Evolutionary conservation across 2,329 filamentous ascomycete species (phyloP).

Genomic region (Albophoma yamanashiensis): DNA sequence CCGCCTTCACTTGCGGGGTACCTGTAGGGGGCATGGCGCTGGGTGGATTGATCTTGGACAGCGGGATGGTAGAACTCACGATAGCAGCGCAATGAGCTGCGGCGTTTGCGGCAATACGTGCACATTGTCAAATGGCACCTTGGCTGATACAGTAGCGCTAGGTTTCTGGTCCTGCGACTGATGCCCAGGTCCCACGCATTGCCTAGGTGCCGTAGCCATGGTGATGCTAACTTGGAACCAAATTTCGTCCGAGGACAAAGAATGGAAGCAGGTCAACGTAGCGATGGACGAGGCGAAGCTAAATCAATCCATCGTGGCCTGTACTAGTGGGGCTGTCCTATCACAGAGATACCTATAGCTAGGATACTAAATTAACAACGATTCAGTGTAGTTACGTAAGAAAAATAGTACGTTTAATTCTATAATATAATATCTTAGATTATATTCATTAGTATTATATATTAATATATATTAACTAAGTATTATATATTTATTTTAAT

Average conservation of each 20-base stretch:
- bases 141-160: constrained; percentile 77
- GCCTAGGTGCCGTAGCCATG: constrained; percentile 24
- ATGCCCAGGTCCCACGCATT: constrained; percentile 74
- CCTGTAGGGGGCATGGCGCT: neutral
- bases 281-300: neutral
- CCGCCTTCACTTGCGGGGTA: neutral
- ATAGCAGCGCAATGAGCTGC: constrained; percentile 92
- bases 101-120: constrained; percentile 86
- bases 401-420: too few relatives aligned
- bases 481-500: too few relatives aligned
- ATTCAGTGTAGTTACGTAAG: too few relatives aligned
- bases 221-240: neutral
- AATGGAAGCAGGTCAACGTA: neutral
- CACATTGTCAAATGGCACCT: constrained; percentile 75
- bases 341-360: too few relatives aligned
- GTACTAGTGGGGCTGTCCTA: too few relatives aligned
- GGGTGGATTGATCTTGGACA: neutral
- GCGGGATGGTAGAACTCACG: constrained; percentile 50
- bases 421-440: too few relatives aligned
- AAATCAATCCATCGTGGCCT: too few relatives aligned
- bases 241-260: neutral
- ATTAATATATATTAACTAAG: too few relatives aligned
- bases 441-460: too few relatives aligned
- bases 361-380: too few relatives aligned
- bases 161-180: constrained; percentile 67